Evolutionary conservation across 345 rosid genomes (phyloP).

Genomic region (Lepidium africanum): DNA sequence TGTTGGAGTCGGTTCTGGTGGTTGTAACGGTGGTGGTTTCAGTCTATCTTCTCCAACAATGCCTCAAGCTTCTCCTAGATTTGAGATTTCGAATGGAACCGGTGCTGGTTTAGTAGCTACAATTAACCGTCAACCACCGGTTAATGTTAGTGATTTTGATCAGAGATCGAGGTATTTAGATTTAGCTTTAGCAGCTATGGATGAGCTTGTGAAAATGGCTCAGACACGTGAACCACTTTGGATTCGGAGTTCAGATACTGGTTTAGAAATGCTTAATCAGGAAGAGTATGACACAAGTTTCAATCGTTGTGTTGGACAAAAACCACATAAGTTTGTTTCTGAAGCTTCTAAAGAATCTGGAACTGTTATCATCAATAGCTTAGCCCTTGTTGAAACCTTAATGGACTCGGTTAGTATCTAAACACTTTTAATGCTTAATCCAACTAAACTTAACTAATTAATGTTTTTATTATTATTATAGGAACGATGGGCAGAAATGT

Average conservation of each 20-base stretch:
- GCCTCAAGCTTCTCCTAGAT: slow-evolving; percentile 9
- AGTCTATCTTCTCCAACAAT: background rate
- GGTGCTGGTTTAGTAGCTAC: slow-evolving; percentile 11
- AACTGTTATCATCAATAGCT: slow-evolving; percentile 77
- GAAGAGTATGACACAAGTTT: slow-evolving; percentile 68
- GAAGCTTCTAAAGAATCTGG: slow-evolving; percentile 89
- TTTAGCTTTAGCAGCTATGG: slow-evolving; percentile 84
- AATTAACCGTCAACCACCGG: slow-evolving; percentile 21
- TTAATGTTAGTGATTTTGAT: slow-evolving; percentile 36
- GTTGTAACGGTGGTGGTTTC: background rate
- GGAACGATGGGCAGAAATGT: slow-evolving; percentile 99
- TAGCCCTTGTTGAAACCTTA: slow-evolving; percentile 84
- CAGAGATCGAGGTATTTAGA: slow-evolving; percentile 75
- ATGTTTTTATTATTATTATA: background rate
- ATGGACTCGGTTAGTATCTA: slow-evolving; percentile 75
- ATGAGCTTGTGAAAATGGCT: slow-evolving; percentile 80
- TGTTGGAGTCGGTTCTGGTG: slow-evolving; percentile 33
- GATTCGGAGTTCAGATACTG: slow-evolving; percentile 51
- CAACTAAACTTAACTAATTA: too few species aligned
- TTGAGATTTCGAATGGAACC: slow-evolving; percentile 31
- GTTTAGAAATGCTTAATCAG: slow-evolving; percentile 46
- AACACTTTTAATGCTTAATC: background rate
- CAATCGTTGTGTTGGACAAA: slow-evolving; percentile 63
- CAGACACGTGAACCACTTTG: slow-evolving; percentile 77
- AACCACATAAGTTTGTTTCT: slow-evolving; percentile 55